phyloP scores from a whole-genome alignment of 1,284 basidiomycete species.

The Waitea zeae region DNA sequence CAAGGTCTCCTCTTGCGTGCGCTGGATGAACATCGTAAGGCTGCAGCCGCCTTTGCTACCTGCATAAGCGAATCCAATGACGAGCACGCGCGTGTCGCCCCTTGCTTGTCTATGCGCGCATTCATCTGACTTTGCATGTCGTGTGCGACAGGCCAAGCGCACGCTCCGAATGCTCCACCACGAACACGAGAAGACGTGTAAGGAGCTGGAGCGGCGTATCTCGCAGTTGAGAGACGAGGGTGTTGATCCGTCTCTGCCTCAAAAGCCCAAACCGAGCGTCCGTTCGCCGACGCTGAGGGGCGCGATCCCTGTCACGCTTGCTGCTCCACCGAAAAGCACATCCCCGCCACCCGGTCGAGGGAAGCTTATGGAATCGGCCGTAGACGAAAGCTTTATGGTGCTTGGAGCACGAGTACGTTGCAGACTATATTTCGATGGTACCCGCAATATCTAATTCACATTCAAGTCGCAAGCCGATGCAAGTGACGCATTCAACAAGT shows the following conservation, averaged over 20 bases:
- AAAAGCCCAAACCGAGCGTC: conserved; percentile 24
- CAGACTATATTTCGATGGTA: not conserved
- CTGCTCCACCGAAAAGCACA: not conserved
- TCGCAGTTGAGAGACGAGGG: conserved; percentile 53
- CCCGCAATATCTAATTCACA: conserved; percentile 12
- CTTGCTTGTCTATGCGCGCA: conserved; percentile 5
- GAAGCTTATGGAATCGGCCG: no score
- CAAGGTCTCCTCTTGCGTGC: conserved; percentile 52
- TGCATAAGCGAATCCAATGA: conserved; percentile 55
- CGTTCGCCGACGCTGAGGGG: conserved; percentile 12
- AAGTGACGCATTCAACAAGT: conserved; percentile 68
- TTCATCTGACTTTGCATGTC: conserved; percentile 6
- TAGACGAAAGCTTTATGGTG: conserved; percentile 75
- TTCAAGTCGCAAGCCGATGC: conserved; percentile 37
- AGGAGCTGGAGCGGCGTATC: conserved; percentile 53
- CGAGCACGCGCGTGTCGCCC: conserved; percentile 35
- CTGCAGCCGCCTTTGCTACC: conserved; percentile 52
- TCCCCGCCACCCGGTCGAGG: no score
- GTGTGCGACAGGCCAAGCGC: conserved; percentile 45
- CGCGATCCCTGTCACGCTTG: not conserved
- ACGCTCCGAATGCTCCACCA: conserved; percentile 57
- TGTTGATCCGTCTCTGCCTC: conserved; percentile 44
- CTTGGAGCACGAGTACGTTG: conserved; percentile 43
- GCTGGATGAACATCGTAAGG: conserved; percentile 42
- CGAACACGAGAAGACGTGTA: conserved; percentile 48